Base-by-base conservation (phyloP, 176 grass and related monocot species). In the Thalia dealbata region DNA sequence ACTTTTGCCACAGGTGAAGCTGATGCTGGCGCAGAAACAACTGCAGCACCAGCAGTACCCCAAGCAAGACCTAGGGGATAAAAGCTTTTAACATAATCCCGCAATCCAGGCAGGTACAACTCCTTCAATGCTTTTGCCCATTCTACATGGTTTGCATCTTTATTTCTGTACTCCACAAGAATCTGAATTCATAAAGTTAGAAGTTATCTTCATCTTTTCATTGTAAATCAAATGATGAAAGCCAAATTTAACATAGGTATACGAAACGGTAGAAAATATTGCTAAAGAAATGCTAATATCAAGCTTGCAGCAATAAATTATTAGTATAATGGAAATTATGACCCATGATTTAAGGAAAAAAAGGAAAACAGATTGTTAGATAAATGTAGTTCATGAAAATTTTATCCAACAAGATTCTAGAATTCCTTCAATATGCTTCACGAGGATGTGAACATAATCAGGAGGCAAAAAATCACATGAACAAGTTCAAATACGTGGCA, bases 141-240 rank as follows among this genome's bases (percentile, higher is more conserved):
- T 35, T 90, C 84, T 25, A 83, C 81, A 70, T 90, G 84, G 61
- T 84, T 75, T 50, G 71, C 70, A 7, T 86, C 81, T 78, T 86
- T 86, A 56, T 71, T 86, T 83, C 75, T 90, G 78, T 83, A 86
- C 55, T 90, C 88, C 62, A 90, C 88, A 72, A 86, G 88, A 15
- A 89, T 71, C 88, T 90, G 45, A 24, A 52, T 64, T 79, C 6
- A 35, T 67, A 27, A 75, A 46, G 56, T 1, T 48, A 41, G 19
- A 63, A 64, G 58, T 46, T 45, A 75, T 27, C 23, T 72, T 72
- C 27, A 45, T 10, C 11, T 71, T 52, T 51, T 2, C 69, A 71
- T 28, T 0, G 2, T 68, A 68, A 30, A 19, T 32, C 38, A 71
- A 71, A 44, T 43, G 32, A 68, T 64, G 27, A 35, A 38, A 38